Evolutionary conservation across 2,329 filamentous ascomycete genomes (phyloP).

Genomic region (Fusarium vanettenii): DNA sequence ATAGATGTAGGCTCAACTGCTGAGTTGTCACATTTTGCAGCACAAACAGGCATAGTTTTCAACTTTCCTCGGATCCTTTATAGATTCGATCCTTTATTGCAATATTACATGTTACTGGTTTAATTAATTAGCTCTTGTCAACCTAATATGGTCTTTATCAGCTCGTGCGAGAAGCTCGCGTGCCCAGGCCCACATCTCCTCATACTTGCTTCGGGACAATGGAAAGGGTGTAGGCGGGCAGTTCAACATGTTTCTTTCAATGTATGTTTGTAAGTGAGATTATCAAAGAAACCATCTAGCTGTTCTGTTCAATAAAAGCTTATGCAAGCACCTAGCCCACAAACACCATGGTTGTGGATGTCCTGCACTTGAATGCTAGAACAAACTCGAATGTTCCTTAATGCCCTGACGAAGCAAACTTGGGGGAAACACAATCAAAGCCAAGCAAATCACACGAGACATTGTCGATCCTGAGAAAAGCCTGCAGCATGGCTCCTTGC

Average conservation of each 20-base stretch:
- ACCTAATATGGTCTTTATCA: neutral
- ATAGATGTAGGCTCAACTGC: neutral
- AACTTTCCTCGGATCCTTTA: too few relatives aligned
- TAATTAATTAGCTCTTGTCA: neutral
- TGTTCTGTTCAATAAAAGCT: neutral
- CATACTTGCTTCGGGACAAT: neutral
- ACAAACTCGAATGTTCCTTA: neutral
- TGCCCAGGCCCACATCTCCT: constrained; percentile 3
- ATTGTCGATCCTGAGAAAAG: constrained; percentile 12
- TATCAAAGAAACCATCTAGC: neutral
- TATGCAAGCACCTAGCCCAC: neutral
- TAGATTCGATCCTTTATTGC: neutral
- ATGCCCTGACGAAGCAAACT: neutral
- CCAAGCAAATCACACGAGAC: neutral
- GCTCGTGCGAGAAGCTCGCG: constrained; percentile 24
- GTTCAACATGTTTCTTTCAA: neutral
- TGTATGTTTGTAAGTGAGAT: neutral
- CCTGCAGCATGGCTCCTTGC: constrained; percentile 1
- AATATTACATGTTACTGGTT: neutral
- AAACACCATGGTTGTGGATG: neutral
- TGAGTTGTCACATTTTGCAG: neutral
- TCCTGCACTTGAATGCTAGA: neutral
- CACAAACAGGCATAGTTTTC: neutral
- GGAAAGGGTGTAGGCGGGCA: neutral
- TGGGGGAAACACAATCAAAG: neutral